Evolutionary conservation across 1,284 basidiomycete species (phyloP), one percentile per base, ranked within the genome.

Genomic region (Phellinidium pouzarii): DNA sequence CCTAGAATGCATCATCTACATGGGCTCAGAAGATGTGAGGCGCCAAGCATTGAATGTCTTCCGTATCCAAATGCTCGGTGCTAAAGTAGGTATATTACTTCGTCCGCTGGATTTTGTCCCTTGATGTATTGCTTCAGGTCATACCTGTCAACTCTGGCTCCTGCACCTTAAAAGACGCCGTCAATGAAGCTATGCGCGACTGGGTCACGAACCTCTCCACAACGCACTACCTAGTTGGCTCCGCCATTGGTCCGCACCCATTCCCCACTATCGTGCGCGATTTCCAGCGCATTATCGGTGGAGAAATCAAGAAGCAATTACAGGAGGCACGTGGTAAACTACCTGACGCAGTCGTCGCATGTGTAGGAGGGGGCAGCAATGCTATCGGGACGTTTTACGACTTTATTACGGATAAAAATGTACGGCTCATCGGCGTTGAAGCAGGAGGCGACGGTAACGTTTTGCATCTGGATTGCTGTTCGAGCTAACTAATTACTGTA

Each of bases 231-330:
- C 82, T 97, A 59, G 91, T 99, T 59, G 96, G 96, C 37, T 97
- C 94, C 19, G 93, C 87, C 29, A 97, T 99, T 60, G 96, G 96
- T 5, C 96, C 96, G 14, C 95, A 98, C 68, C 96, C 96, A 1
- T 99, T 99, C 83, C 96, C 96, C 1, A 97, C 94, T 29, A 91
- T 99, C 56, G 95, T 99, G 44, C 86, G 95, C 52, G 96, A 99
- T 70, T 98, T 96, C 80, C 96, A 99, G 69, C 84, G 87, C 59
- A 81, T 99, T 48, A 99, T 99, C 60, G 90, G 95, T 3, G 77
- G 86, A 64, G 96, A 99, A 71, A 95, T 98, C 73, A 97, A 94
- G 71, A 71, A 75, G 48, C 96, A 99, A 70, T 66, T 98, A 57
- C 70, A 80, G 45, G 86, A 82, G 53, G 73, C 73, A 57, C 77